Evolutionary conservation across 495 filamentous ascomycete genomes (phyloP).

Genomic region (Patellaria atrata): DNA sequence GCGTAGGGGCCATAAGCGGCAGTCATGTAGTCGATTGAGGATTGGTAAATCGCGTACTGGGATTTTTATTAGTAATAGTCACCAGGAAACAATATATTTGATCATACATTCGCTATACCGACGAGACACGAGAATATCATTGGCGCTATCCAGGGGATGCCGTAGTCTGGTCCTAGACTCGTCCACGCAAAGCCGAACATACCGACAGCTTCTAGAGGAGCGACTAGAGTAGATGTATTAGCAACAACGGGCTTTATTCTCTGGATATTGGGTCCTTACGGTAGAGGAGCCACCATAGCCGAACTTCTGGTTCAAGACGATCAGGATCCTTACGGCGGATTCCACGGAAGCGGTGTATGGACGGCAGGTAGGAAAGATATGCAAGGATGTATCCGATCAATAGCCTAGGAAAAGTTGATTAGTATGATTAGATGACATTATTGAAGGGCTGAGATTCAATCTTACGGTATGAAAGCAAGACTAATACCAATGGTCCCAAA

Average conservation of each 20-base stretch:
- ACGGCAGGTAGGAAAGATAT: conserved; percentile 20
- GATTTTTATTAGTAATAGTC: neutral
- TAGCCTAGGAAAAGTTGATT: conserved; percentile 2
- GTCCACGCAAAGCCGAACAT: conserved; percentile 20
- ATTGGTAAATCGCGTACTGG: conserved; percentile 19
- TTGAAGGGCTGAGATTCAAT: too few species aligned
- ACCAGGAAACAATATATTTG: too few species aligned
- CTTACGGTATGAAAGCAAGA: conserved; percentile 16
- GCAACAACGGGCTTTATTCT: neutral
- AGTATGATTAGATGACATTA: neutral
- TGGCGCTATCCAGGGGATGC: conserved; percentile 18
- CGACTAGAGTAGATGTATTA: conserved; percentile 3
- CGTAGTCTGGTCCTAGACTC: conserved; percentile 10
- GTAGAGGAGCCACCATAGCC: conserved; percentile 19
- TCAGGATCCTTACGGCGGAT: conserved; percentile 8
- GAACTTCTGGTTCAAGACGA: conserved; percentile 9
- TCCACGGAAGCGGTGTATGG: conserved; percentile 11
- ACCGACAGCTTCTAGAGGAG: conserved; percentile 16
- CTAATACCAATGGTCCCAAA: conserved; percentile 14
- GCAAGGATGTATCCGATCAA: conserved; percentile 15
- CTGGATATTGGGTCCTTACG: neutral
- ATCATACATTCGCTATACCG: conserved; percentile 15
- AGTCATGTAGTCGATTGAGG: conserved; percentile 19
- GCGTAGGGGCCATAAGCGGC: conserved; percentile 20
- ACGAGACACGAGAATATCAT: conserved; percentile 18